phyloP scores from a whole-genome alignment of 352 stramenopile genomes.

The Pythium periplocum region DNA sequence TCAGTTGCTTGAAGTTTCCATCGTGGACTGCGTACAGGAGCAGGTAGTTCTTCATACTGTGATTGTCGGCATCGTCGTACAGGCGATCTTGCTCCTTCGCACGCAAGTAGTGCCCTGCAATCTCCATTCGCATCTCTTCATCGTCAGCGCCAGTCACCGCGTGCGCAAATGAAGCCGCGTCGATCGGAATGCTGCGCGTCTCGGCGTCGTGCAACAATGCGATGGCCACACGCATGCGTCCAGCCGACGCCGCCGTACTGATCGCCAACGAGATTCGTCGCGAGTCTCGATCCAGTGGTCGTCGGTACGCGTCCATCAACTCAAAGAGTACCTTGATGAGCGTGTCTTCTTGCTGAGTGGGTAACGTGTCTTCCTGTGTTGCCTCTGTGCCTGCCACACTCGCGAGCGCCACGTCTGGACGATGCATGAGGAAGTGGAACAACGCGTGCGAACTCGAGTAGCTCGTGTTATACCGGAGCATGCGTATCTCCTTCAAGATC shows the following conservation, averaged over 20 bases:
- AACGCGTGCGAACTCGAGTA: constrained; percentile 60
- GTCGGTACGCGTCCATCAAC: constrained; percentile 43
- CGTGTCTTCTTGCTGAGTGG: constrained; percentile 1
- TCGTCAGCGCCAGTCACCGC: constrained; percentile 39
- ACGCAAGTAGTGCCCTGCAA: constrained; percentile 52
- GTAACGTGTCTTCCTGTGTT: not conserved
- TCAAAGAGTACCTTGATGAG: constrained; percentile 33
- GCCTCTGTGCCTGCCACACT: not conserved
- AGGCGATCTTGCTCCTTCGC: constrained; percentile 47
- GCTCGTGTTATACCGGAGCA: constrained; percentile 32
- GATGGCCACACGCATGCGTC: constrained; percentile 28
- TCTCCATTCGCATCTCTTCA: constrained; percentile 36
- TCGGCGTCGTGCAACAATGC: constrained; percentile 36
- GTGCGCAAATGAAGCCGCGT: constrained; percentile 63
- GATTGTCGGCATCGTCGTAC: constrained; percentile 39
- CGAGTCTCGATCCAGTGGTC: constrained; percentile 32
- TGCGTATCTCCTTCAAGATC: constrained; percentile 39
- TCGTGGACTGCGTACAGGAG: constrained; percentile 56
- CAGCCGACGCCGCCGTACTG: constrained; percentile 41
- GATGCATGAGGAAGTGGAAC: constrained; percentile 55
- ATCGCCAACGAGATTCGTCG: constrained; percentile 55
- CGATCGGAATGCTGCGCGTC: constrained; percentile 34
- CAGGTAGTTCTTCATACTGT: constrained; percentile 59
- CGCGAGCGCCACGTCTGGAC: constrained; percentile 31
- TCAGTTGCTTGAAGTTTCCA: constrained; percentile 69